Evolutionary conservation across 176 grass and related monocot genomes (phyloP).

Genomic region (Musa acuminata): DNA sequence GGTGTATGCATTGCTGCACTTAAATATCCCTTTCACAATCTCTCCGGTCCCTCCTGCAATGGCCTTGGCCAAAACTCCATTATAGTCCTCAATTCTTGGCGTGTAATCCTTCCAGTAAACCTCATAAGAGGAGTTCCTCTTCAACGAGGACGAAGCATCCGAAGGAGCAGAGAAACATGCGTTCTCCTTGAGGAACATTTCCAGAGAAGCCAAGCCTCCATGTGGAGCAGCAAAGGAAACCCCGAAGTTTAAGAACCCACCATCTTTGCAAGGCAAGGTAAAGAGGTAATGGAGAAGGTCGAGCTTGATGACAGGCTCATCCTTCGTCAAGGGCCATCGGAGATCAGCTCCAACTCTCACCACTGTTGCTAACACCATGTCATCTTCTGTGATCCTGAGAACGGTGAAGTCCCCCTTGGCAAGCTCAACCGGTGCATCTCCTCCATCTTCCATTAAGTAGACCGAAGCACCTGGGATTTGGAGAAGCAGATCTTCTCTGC

Average conservation of each 20-base stretch:
- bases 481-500: conserved; percentile 58
- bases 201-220: conserved; percentile 43
- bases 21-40: conserved; percentile 86
- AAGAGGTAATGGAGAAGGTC: conserved; percentile 77
- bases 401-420: conserved; percentile 51
- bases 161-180: conserved; percentile 47
- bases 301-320: conserved; percentile 79
- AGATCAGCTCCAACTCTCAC: conserved; percentile 58
- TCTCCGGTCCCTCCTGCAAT: conserved; percentile 69
- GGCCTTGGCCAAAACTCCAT: conserved; percentile 56
- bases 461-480: conserved; percentile 55
- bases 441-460: conserved; percentile 42
- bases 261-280: conserved; percentile 60
- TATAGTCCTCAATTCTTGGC: conserved; percentile 64
- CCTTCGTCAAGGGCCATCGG: conserved; percentile 75
- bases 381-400: conserved; percentile 44
- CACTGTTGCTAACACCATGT: conserved; percentile 43
- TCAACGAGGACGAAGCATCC: background rate
- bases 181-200: conserved; percentile 50
- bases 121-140: conserved; percentile 19
- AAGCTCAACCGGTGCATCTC: conserved; percentile 36
- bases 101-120: conserved; percentile 70
- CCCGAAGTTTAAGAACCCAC: conserved; percentile 77
- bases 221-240: conserved; percentile 47
- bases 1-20: conserved; percentile 70